A percentile compares a stretch with the other conserved stretches of the same genome.
Conservation (phyloP, 345 rosid species). For the Euphorbia tirucalli region DNA sequence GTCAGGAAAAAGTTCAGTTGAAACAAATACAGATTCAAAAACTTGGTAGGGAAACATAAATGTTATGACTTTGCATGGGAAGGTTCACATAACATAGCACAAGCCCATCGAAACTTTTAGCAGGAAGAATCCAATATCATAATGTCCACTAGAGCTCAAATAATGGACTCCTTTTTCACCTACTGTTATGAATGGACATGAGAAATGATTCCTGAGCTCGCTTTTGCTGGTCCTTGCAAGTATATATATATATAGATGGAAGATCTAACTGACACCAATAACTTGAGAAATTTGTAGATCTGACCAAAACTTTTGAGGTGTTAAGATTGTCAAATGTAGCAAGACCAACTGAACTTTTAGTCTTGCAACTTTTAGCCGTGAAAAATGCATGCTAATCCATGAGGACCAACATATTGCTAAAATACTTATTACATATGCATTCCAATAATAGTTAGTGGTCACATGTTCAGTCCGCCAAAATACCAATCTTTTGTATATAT, state of each 20-base stretch:
- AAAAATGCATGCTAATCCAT: not conserved
- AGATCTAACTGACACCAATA: slow-evolving; percentile 1
- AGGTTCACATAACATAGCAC: not conserved
- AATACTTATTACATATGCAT: not conserved
- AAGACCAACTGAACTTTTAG: not conserved
- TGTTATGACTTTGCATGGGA: not conserved
- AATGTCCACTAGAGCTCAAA: not conserved
- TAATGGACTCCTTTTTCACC: not conserved
- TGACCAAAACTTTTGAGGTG: not conserved
- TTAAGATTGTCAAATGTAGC: not conserved
- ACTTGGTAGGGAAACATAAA: not conserved
- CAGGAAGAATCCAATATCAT: not conserved
- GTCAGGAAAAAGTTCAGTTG: slow-evolving; percentile 3
- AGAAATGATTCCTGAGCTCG: not conserved
- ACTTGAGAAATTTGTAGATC: not conserved
- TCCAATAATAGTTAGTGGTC: not conserved
- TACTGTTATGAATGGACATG: not conserved
- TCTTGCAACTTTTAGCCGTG: not conserved
- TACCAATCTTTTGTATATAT: not conserved
- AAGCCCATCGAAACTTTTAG: not conserved
- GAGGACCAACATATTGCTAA: not conserved
- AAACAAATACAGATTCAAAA: not conserved
- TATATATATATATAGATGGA: not conserved
- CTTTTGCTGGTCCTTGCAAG: not conserved
- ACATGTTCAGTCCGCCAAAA: not conserved